These are phyloP conservation scores for Spathaspora jeffriesii DNA, from an alignment of 1,139 yeast genomes.

Conservation along the genomic window DNA sequence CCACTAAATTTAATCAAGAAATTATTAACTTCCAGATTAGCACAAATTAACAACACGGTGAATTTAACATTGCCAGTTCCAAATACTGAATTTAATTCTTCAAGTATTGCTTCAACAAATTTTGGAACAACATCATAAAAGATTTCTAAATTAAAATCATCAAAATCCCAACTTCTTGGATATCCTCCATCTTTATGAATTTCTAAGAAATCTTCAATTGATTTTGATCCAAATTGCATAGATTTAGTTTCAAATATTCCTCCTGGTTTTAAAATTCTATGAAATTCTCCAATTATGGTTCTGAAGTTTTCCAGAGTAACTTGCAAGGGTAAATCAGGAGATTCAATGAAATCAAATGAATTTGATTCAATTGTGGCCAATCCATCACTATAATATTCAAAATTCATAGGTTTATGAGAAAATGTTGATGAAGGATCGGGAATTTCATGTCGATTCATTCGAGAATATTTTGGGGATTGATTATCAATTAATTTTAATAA, in stretches of 20 bases:
- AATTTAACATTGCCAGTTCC: conserved; percentile 37
- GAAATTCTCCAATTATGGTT: conserved; percentile 31
- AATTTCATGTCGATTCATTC: conserved; percentile 12
- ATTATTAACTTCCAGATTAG: conserved; percentile 31
- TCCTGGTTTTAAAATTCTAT: conserved; percentile 36
- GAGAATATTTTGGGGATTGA: conserved; percentile 18
- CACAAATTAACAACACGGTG: conserved; percentile 29
- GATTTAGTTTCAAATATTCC: conserved; percentile 37
- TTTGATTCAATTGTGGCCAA: conserved; percentile 28
- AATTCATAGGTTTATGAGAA: conserved; percentile 36
- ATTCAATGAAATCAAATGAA: conserved; percentile 37
- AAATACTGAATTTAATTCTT: conserved; percentile 26
- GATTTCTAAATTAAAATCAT: conserved; percentile 19
- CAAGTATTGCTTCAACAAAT: conserved; percentile 23
- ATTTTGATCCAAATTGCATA: conserved; percentile 21
- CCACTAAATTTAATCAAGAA: conserved; percentile 32
- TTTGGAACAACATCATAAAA: conserved; percentile 27
- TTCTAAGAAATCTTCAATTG: conserved; percentile 14
- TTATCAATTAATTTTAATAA: conserved; percentile 27
- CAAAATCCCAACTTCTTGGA: conserved; percentile 16
- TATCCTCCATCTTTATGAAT: conserved; percentile 11
- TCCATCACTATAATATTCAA: conserved; percentile 32
- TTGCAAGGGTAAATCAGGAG: conserved; percentile 37
- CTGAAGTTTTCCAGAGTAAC: conserved; percentile 26
- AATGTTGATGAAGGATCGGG: conserved; percentile 20